Evolutionary conservation across 768 basidiomycete species (phyloP).

Genomic region (Cystofilobasidium capitatum): DNA sequence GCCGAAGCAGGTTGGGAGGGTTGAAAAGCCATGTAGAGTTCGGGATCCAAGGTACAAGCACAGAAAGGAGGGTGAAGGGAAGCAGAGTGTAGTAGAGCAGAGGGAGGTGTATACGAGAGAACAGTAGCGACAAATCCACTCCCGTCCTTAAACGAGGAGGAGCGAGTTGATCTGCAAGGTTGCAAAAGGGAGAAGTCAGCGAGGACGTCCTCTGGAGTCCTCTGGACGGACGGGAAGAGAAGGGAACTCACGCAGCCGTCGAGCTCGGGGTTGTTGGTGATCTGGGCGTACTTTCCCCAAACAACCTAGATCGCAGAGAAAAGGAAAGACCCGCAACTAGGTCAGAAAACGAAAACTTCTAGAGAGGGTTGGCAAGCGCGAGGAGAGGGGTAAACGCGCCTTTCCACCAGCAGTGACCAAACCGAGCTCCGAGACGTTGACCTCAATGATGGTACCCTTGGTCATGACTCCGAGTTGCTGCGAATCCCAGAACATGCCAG

Average conservation of each 20-base stretch:
- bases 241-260: conserved; percentile 87
- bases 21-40: not conserved
- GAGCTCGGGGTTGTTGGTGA: conserved; percentile 91
- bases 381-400: conserved; percentile 8
- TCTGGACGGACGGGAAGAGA: too few relatives aligned
- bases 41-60: not conserved
- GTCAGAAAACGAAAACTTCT: too few relatives aligned
- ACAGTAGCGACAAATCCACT: too few relatives aligned
- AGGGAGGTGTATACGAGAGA: too few relatives aligned
- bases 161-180: not conserved
- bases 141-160: conserved; percentile 6
- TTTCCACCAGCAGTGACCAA: conserved; percentile 97
- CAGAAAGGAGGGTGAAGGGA: not conserved
- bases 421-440: conserved; percentile 96
- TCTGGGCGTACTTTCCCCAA: conserved; percentile 58
- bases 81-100: too few relatives aligned
- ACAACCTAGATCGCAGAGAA: not conserved
- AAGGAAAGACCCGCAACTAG: not conserved
- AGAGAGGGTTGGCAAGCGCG: not conserved
- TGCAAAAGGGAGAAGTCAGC: too few relatives aligned
- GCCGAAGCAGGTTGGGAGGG: too few relatives aligned
- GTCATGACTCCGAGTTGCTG: conserved; percentile 85
- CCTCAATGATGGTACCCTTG: conserved; percentile 95
- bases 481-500: not conserved
- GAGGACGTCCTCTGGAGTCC: too few relatives aligned